Conservation (phyloP, 2,329 filamentous ascomycete genomes). For the Trichoderma koningii region DNA sequence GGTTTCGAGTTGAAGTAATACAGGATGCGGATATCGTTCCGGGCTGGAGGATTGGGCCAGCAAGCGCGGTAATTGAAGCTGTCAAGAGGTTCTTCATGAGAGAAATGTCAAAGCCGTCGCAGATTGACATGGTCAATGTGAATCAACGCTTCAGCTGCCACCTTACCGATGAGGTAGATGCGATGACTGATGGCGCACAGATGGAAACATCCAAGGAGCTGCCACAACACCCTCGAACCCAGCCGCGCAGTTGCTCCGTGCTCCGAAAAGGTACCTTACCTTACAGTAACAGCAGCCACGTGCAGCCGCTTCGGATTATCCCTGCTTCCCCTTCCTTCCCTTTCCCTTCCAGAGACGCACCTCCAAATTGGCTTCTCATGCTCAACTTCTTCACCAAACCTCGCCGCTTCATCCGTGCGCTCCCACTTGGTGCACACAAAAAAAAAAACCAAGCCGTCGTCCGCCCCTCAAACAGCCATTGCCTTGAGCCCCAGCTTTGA, state of each 20-base stretch:
- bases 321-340: background rate
- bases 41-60: background rate
- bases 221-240: no score
- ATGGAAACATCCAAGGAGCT: no score
- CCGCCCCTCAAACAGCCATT: conserved; percentile 23
- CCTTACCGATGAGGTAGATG: no score
- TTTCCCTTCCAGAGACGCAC: no score
- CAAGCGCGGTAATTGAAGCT: no score
- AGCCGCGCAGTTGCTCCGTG: background rate
- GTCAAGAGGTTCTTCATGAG: no score
- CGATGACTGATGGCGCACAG: no score
- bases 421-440: background rate
- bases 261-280: background rate
- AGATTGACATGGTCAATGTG: no score
- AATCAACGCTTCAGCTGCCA: no score
- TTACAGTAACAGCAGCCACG: background rate
- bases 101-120: no score
- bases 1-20: background rate
- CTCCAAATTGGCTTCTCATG: background rate
- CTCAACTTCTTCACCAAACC: background rate
- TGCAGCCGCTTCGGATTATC: conserved; percentile 13
- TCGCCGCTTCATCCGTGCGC: background rate
- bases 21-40: background rate
- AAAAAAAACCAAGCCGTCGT: background rate
- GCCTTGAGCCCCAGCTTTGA: conserved; percentile 9